Percentiles rank a stretch among this genome's conserved stretches.
These are phyloP conservation scores for Pythium rishiriense DNA, from an alignment of 352 stramenopile species.

Conservation along the genomic window DNA sequence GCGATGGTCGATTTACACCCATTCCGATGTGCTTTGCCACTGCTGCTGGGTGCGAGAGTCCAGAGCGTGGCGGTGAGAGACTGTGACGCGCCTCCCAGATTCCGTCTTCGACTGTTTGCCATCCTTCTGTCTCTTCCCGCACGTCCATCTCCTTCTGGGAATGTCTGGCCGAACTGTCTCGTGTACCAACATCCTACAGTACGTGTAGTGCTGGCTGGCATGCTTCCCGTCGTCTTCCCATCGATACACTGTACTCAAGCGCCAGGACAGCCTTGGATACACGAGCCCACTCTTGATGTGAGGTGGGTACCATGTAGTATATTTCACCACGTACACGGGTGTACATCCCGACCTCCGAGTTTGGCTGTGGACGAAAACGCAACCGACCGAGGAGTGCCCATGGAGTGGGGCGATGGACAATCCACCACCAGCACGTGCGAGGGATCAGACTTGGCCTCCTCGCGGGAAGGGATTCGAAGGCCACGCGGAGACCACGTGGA, in stretches of 20 bases:
- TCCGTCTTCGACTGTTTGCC: not conserved
- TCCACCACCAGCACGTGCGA: not conserved
- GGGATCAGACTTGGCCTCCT: not conserved
- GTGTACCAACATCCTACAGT: not conserved
- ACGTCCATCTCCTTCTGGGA: not conserved
- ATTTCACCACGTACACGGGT: not conserved
- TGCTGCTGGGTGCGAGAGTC: not conserved
- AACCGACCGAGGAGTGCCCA: not conserved
- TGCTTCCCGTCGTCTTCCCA: not conserved
- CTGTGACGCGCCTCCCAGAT: not conserved
- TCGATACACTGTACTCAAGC: not conserved
- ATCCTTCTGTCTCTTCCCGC: not conserved
- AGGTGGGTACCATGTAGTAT: not conserved
- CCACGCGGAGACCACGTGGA: not conserved
- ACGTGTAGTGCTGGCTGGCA: no score
- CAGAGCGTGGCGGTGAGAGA: not conserved
- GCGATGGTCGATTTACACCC: not conserved
- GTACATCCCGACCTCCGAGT: no score
- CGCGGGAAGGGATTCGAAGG: not conserved
- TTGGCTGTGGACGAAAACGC: no score
- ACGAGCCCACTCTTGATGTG: not conserved
- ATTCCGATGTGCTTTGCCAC: no score
- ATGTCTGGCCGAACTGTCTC: not conserved
- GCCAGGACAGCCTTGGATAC: not conserved
- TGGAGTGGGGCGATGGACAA: not conserved